Base-by-base conservation (phyloP, 2,329 filamentous ascomycete species). In the Berkeleyomyces rouxiae region DNA sequence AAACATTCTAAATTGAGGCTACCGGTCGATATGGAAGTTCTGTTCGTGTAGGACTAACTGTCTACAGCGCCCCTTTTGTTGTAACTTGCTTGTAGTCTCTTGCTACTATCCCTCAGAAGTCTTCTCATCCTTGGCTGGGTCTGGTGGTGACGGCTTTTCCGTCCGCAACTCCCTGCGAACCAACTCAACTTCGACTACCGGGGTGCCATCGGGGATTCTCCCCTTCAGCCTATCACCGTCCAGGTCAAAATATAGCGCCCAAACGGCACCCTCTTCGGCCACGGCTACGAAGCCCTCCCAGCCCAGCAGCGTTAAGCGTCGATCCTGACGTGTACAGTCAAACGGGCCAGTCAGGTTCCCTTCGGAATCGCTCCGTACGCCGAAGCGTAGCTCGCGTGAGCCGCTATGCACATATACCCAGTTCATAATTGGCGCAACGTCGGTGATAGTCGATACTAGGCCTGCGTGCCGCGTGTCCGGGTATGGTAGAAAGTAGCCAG, bases 401-500 rank as follows among this genome's bases (percentile, higher is more conserved):
- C 74, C 68, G 58, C 71, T 72, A 67, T 79, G 74, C 53, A 78
- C 70, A 63, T 75, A 79, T 66, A 79, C 75, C 77, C 77, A 79
- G 68, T 79, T 79, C 67, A 79, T 70, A 65, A 78, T 74, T 0
- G 77, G 77, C n/a, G 77, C 75, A 11, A 75, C 75, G 59, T 78
- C 74, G 42, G 73, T 76, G 46, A 79, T 78, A 7, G 75, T 78
- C 58, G 74, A 77, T 37, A 79, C 77, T 1, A 79, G 69, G 3
- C 77, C 77, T 44, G 77, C 73, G 51, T 75, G 73, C 36, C 70
- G 64, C n/a, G 73, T 66, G n/a, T 80, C 80, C 2, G 80, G 80
- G 66, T 82, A 82, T 1, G 80, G 79, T 31, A 82, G 71, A 66
- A 76, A 82, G 67, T 83, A 82, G 36, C 80, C 80, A 3, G 78